Evolutionary conservation across 2,329 filamentous ascomycete species (phyloP).

Genomic region (Apiospora phragmitis): DNA sequence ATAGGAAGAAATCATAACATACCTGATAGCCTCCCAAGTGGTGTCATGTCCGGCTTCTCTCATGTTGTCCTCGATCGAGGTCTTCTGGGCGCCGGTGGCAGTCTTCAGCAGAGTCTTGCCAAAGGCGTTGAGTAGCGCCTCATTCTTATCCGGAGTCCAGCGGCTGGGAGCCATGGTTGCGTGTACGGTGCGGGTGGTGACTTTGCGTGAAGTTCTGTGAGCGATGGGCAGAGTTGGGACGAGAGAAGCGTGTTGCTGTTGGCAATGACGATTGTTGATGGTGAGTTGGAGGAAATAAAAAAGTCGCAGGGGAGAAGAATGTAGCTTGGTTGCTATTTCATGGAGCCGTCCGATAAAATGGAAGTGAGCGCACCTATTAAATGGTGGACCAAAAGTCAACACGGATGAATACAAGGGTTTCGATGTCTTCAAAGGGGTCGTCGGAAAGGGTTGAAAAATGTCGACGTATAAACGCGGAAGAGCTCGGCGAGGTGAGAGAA

Average conservation of each 20-base stretch:
- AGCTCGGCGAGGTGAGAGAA: too few relatives aligned
- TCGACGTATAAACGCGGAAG: too few relatives aligned
- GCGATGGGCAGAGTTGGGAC: not conserved
- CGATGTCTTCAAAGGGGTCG: too few relatives aligned
- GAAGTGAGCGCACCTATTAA: too few relatives aligned
- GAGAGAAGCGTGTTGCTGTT: not conserved
- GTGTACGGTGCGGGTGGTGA: too few relatives aligned
- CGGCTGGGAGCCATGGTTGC: not conserved
- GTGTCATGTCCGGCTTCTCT: not conserved
- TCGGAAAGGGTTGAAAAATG: too few relatives aligned
- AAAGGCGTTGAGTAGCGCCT: not conserved
- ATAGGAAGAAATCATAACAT: not conserved
- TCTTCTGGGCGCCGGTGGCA: not conserved
- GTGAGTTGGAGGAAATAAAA: not conserved
- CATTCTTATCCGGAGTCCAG: not conserved
- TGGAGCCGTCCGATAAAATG: too few relatives aligned
- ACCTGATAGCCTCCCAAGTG: constrained; percentile 10
- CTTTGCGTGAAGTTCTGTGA: not conserved
- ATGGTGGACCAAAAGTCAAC: too few relatives aligned
- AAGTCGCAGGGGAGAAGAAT: not conserved
- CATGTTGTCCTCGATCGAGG: not conserved
- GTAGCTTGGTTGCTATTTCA: too few relatives aligned
- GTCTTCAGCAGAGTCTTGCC: not conserved
- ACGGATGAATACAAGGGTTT: too few relatives aligned
- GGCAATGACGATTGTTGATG: not conserved